Conservation (phyloP, 2,329 filamentous ascomycete genomes). For the Pseudogymnoascus sp. region DNA sequence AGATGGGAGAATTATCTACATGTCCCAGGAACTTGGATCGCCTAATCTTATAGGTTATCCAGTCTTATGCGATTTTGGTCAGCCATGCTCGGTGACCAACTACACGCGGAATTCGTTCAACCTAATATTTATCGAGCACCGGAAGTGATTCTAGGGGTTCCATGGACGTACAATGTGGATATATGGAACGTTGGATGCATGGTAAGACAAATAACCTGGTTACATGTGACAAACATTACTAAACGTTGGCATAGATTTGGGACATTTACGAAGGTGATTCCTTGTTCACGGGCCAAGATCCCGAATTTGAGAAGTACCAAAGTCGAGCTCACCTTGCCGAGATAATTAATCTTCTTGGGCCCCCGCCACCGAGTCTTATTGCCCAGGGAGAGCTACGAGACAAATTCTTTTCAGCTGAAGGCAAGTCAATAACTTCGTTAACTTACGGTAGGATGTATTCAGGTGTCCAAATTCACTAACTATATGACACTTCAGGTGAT, state of each 20-base stretch:
- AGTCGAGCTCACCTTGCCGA: conserved; percentile 36
- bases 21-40: conserved; percentile 28
- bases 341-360: conserved; percentile 38
- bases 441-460: neutral
- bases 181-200: conserved; percentile 45
- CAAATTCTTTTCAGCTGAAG: neutral
- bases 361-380: conserved; percentile 27
- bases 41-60: conserved; percentile 28
- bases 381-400: neutral
- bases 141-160: conserved; percentile 38
- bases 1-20: conserved; percentile 33
- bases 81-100: conserved; percentile 29
- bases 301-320: neutral
- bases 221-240: neutral
- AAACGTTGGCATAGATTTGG: conserved; percentile 34
- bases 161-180: conserved; percentile 39
- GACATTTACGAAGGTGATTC: conserved; percentile 38
- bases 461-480: neutral
- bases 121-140: conserved; percentile 35
- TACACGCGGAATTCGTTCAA: conserved; percentile 32
- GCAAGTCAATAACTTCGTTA: neutral
- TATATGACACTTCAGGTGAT: neutral
- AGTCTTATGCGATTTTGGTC: conserved; percentile 44
- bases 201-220: conserved; percentile 28
- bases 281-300: conserved; percentile 31